Evolutionary conservation across 768 basidiomycete species (phyloP), one percentile per base, ranked within the genome.

Genomic region (Wakefieldia striispora): DNA sequence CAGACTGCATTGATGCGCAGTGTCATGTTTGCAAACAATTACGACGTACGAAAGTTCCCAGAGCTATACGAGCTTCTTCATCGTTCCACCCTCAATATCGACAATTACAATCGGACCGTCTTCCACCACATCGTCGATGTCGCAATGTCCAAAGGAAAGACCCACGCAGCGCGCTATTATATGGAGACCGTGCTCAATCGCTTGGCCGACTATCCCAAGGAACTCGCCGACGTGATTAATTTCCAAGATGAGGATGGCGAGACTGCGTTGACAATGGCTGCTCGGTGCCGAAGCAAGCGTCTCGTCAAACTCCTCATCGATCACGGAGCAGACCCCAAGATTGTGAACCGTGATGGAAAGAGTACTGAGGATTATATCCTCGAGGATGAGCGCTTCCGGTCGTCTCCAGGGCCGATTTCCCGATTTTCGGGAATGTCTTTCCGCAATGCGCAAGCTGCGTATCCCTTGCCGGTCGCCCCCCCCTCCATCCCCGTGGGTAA

Each of bases 1-100:
- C 97, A 98, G 69, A 98, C 97, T 13, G 88, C 95, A 1, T 73
- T 99, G 37, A 99, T 99, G 97, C 91, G 97, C 14, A 88, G 87
- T 61, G 97, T 99, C 60, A 98, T 98, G 95, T 99, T 98, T 68
- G 91, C 92, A 43, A 99, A 99, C 70, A 99, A 98, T 67, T 99
- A 99, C 66, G 97, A 99, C 68, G 89, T 98, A 40, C 90, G 97
- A 57, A 99, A 99, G 69, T 99, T 99, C 61, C 92, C 94, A 2
- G 95, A 98, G 67, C 75, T 99, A 16, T 97, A 97, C 70, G 95
- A 98, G 65, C 81, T 99, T 13, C 71, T 99, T 31, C 97, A 98
- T 62, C 88, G 93, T n/a, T 95, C 95, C 16, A 97, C 95, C 0
- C 86, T 98, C 61, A 97, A 99, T 67, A 98, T 99, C 70, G 97